Conservation (phyloP, 2,329 filamentous ascomycete species). For the Ceratocystis variospora region DNA sequence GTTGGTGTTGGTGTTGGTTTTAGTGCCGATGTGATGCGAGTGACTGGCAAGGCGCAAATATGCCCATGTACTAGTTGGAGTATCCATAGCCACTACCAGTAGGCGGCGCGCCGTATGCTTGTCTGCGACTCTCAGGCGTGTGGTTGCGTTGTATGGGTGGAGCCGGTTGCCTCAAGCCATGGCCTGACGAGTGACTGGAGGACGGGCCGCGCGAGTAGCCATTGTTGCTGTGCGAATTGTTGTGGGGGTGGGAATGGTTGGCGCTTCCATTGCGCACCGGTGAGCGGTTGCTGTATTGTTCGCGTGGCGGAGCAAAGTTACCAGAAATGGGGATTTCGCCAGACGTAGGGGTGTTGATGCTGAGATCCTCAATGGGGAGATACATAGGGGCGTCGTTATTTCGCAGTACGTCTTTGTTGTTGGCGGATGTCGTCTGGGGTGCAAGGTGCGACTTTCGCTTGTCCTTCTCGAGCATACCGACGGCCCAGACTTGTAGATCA, state of each 20-base stretch:
- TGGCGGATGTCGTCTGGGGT: conserved; percentile 55
- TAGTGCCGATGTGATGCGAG: too few relatives aligned
- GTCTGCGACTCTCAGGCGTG: conserved; percentile 37
- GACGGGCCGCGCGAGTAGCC: not conserved
- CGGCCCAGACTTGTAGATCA: conserved; percentile 83
- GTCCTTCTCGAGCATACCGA: conserved; percentile 84
- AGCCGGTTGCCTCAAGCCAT: conserved; percentile 16
- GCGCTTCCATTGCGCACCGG: conserved; percentile 37
- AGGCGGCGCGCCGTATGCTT: conserved; percentile 31
- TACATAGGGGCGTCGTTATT: conserved; percentile 45
- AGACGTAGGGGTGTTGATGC: conserved; percentile 50
- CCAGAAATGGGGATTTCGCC: conserved; percentile 55
- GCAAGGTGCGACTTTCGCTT: conserved; percentile 90
- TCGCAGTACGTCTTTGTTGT: conserved; percentile 58
- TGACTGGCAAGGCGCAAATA: not conserved
- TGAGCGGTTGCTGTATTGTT: conserved; percentile 32
- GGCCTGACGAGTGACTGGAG: conserved; percentile 11
- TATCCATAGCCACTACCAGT: conserved; percentile 18
- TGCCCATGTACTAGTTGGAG: conserved; percentile 18
- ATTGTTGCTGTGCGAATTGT: not conserved
- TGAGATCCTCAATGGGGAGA: conserved; percentile 31
- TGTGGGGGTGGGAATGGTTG: conserved; percentile 19
- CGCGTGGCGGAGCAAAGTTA: conserved; percentile 39
- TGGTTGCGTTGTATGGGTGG: conserved; percentile 47
- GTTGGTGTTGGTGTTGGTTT: too few relatives aligned